Evolutionary conservation across 2,329 filamentous ascomycete species (phyloP).

Genomic region (Clonostachys sp.): DNA sequence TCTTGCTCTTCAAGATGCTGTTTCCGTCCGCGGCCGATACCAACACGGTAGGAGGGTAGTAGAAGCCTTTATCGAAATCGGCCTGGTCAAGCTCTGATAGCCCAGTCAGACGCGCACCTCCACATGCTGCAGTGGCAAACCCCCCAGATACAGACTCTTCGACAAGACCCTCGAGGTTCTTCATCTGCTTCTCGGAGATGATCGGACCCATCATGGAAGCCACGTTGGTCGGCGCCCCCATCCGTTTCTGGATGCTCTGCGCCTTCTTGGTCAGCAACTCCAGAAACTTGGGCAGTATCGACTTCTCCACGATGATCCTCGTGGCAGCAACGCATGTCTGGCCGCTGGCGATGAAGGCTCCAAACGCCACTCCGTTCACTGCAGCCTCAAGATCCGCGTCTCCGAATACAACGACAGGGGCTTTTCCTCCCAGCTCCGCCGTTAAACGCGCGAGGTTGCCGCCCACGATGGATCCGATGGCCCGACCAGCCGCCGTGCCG

Average conservation of each 20-base stretch:
- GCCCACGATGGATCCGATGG: conserved; percentile 62
- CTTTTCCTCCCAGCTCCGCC: conserved; percentile 69
- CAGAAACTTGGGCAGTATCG: conserved; percentile 78
- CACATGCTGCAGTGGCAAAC: conserved; percentile 72
- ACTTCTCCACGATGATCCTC: conserved; percentile 82
- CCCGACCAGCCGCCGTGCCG: conserved; percentile 64
- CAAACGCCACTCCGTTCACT: conserved; percentile 88
- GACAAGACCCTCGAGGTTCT: conserved; percentile 76
- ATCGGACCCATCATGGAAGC: conserved; percentile 61
- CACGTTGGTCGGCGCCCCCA: conserved; percentile 52
- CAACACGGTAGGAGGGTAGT: conserved; percentile 77
- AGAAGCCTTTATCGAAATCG: conserved; percentile 59
- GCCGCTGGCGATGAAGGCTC: conserved; percentile 91
- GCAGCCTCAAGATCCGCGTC: conserved; percentile 61
- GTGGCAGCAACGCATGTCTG: conserved; percentile 95
- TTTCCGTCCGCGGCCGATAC: conserved; percentile 36
- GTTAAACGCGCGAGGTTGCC: conserved; percentile 66
- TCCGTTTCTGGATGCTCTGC: conserved; percentile 43
- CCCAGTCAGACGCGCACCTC: conserved; percentile 55
- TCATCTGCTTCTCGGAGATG: conserved; percentile 57
- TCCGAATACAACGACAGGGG: conserved; percentile 63
- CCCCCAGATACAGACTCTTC: conserved; percentile 76
- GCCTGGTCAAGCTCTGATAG: conserved; percentile 42
- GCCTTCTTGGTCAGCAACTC: conserved; percentile 60
- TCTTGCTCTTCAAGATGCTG: conserved; percentile 62